Evolutionary conservation across 192 early-diverging fungal species (phyloP).

Genomic region (Backusella westeae): DNA sequence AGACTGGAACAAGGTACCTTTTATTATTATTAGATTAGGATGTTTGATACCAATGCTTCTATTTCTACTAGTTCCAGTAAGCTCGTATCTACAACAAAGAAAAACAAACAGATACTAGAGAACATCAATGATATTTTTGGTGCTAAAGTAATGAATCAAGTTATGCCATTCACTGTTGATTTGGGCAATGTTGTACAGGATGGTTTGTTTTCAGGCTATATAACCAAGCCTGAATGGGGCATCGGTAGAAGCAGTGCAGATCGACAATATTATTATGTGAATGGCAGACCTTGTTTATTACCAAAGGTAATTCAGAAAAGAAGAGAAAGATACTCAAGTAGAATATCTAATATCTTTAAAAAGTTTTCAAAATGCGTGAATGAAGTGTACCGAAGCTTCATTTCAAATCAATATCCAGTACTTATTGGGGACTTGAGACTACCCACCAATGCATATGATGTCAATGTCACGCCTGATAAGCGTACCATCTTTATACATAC

Average conservation of each 20-base stretch:
- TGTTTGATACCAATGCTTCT: background rate
- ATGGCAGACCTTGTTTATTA: constrained; percentile 84
- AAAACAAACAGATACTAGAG: constrained; percentile 54
- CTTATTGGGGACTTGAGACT: constrained; percentile 66
- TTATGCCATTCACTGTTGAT: constrained; percentile 41
- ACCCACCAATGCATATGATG: constrained; percentile 69
- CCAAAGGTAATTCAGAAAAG: constrained; percentile 58
- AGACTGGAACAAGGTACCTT: constrained; percentile 53
- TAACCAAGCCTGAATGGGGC: constrained; percentile 59
- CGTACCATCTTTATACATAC: constrained; percentile 84
- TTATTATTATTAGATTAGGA: background rate
- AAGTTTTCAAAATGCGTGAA: constrained; percentile 75
- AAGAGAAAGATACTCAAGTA: background rate
- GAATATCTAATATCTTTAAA: background rate
- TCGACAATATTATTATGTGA: constrained; percentile 87
- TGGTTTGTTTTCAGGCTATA: background rate
- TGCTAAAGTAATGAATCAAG: constrained; percentile 43
- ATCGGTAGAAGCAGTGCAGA: constrained; percentile 74
- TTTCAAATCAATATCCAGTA: constrained; percentile 77
- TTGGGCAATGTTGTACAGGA: background rate
- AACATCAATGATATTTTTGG: constrained; percentile 84
- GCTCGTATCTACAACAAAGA: constrained; percentile 55
- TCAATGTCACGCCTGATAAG: constrained; percentile 96
- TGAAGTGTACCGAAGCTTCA: constrained; percentile 72
- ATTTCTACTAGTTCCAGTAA: constrained; percentile 42